Evolutionary conservation across 345 rosid species (phyloP).

Genomic region (Eucalyptus cloeziana): DNA sequence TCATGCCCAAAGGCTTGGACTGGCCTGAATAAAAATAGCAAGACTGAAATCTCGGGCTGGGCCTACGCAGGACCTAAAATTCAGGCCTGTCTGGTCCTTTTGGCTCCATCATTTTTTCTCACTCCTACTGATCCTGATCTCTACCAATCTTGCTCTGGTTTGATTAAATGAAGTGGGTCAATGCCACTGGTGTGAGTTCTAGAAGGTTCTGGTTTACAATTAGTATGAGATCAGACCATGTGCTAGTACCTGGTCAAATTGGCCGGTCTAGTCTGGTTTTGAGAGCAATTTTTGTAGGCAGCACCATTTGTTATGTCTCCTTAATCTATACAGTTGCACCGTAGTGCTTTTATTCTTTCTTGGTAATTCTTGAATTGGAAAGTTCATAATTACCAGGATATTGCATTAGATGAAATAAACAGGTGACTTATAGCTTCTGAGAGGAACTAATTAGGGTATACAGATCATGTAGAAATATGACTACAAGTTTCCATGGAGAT

Average conservation of each 20-base stretch:
- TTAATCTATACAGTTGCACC: background rate
- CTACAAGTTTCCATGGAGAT: background rate
- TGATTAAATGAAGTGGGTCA: background rate
- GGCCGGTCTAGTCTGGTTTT: background rate
- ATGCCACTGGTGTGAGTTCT: background rate
- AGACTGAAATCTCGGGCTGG: background rate
- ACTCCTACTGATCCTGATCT: background rate
- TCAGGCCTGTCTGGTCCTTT: background rate
- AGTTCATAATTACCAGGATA: background rate
- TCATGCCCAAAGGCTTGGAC: background rate
- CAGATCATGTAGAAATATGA: background rate
- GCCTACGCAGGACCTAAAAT: background rate
- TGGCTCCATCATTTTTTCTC: background rate
- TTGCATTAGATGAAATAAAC: background rate
- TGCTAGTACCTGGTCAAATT: background rate
- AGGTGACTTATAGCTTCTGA: background rate
- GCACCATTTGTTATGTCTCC: background rate
- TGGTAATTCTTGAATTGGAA: background rate
- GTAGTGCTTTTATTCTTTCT: background rate
- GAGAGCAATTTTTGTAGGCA: background rate
- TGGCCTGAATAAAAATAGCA: background rate
- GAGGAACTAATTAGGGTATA: background rate
- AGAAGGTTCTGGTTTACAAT: background rate
- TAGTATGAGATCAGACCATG: background rate
- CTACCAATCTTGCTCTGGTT: background rate